A percentile compares a stretch with the other conserved stretches of the same genome.
These are phyloP conservation scores for Scedosporium dehoogii DNA, from an alignment of 2,329 filamentous ascomycete species.

Conservation along the genomic window DNA sequence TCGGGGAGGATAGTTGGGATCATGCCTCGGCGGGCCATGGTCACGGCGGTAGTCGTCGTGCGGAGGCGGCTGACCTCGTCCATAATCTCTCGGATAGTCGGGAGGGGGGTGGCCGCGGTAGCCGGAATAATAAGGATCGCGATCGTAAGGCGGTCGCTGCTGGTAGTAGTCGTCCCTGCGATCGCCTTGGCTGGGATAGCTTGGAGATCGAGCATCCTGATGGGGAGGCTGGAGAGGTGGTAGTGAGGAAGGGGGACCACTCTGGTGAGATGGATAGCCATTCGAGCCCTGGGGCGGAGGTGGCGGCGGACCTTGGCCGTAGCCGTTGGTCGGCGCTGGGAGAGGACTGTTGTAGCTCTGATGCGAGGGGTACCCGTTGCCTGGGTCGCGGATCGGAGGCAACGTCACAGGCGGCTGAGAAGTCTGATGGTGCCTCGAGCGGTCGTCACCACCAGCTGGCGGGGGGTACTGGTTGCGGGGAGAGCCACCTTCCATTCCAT, in stretches of 20 bases:
- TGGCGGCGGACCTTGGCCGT: background rate
- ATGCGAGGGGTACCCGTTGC: background rate
- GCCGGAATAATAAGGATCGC: conserved; percentile 26
- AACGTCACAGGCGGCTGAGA: conserved; percentile 1
- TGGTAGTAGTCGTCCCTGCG: conserved; percentile 4
- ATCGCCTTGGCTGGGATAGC: conserved; percentile 1
- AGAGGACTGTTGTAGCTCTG: background rate
- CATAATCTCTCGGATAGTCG: conserved; percentile 16
- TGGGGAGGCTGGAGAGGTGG: conserved; percentile 27
- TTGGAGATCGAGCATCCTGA: background rate
- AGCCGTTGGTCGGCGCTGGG: background rate
- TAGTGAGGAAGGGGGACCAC: conserved; percentile 18
- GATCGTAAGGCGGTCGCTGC: conserved; percentile 23
- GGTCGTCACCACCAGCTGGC: background rate
- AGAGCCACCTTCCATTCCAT: background rate
- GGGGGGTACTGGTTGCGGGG: conserved; percentile 2
- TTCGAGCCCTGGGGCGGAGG: background rate
- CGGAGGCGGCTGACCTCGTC: conserved; percentile 21
- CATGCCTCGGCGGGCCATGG: conserved; percentile 17
- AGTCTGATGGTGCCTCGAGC: background rate
- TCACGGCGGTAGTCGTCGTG: conserved; percentile 26
- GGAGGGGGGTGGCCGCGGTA: conserved; percentile 18
- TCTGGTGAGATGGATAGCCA: background rate
- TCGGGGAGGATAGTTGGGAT: conserved; percentile 18
- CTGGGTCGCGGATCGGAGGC: conserved; percentile 4